Percentiles rank a stretch among this genome's conserved stretches.
These are phyloP conservation scores for Suillus hirtellus DNA, from an alignment of 768 basidiomycete species.

Conservation along the genomic window DNA sequence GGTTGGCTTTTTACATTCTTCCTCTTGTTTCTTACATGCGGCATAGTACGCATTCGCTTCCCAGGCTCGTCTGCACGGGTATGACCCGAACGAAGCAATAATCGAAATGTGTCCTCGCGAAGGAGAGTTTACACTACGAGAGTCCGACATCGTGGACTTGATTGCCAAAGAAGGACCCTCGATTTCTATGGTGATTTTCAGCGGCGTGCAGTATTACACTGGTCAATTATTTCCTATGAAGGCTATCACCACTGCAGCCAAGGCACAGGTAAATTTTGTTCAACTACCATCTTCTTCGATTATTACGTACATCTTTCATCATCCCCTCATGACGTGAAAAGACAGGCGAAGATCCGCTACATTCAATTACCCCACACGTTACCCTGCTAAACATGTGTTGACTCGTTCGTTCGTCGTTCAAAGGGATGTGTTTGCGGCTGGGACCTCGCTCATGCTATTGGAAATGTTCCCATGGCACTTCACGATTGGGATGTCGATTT, in stretches of 20 bases:
- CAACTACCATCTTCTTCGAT: slow-evolving; percentile 19
- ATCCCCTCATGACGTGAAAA: slow-evolving; percentile 10
- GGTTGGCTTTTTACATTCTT: neutral
- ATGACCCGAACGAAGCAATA: slow-evolving; percentile 70
- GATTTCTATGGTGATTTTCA: slow-evolving; percentile 90
- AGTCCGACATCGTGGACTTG: slow-evolving; percentile 80
- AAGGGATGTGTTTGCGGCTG: slow-evolving; percentile 94
- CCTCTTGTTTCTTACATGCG: slow-evolving; percentile 12
- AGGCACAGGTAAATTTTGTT: slow-evolving; percentile 63
- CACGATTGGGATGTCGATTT: slow-evolving; percentile 97
- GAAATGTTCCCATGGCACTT: slow-evolving; percentile 86
- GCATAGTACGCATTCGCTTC: slow-evolving; percentile 92
- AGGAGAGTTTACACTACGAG: slow-evolving; percentile 84
- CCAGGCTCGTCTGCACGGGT: slow-evolving; percentile 81
- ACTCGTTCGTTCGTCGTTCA: slow-evolving; percentile 16
- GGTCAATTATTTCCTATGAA: slow-evolving; percentile 93
- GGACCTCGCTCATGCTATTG: slow-evolving; percentile 95
- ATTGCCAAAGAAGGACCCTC: slow-evolving; percentile 71
- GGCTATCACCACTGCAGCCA: slow-evolving; percentile 78
- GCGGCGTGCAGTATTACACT: slow-evolving; percentile 96
- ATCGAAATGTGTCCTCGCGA: slow-evolving; percentile 77
- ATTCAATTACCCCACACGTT: slow-evolving; percentile 16
- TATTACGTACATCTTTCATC: slow-evolving; percentile 27
- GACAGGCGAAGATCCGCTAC: slow-evolving; percentile 16
- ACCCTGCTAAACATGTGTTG: slow-evolving; percentile 15